A percentile compares a stretch with the other conserved stretches of the same genome.
phyloP scores from a whole-genome alignment of 1,139 yeast species.

The Saccharomyces pastorianus region DNA sequence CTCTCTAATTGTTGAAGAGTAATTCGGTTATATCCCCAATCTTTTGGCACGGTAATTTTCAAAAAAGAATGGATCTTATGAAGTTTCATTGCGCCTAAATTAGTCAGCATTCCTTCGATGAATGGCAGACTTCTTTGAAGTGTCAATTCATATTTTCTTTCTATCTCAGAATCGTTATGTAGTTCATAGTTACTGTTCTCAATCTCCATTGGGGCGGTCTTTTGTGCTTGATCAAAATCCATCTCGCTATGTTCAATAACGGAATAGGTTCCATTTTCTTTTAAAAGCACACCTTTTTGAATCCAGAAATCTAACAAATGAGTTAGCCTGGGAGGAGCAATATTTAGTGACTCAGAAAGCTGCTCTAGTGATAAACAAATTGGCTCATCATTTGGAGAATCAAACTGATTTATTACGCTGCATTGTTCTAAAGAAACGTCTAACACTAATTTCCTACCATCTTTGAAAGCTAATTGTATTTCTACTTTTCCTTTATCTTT shows the following conservation, averaged over 20 bases:
- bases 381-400: slow-evolving; percentile 28
- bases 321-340: slow-evolving; percentile 25
- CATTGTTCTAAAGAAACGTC: slow-evolving; percentile 68
- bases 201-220: slow-evolving; percentile 7
- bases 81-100: slow-evolving; percentile 43
- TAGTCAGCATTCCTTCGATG: slow-evolving; percentile 48
- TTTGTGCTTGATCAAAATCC: neutral
- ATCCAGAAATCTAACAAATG: slow-evolving; percentile 52
- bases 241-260: neutral
- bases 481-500: slow-evolving; percentile 58
- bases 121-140: slow-evolving; percentile 34
- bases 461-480: slow-evolving; percentile 48
- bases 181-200: slow-evolving; percentile 10
- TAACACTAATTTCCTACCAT: slow-evolving; percentile 34
- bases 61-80: slow-evolving; percentile 47
- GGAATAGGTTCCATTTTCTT: neutral
- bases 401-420: slow-evolving; percentile 49
- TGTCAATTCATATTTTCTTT: slow-evolving; percentile 2
- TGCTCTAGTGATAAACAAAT: slow-evolving; percentile 25
- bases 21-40: slow-evolving; percentile 30
- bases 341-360: slow-evolving; percentile 27
- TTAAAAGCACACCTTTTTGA: slow-evolving; percentile 38
- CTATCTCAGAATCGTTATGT: neutral
- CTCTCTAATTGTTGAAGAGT: slow-evolving; percentile 35
- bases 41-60: slow-evolving; percentile 47